Conservation (phyloP, 192 early-diverging fungal species). For the Dispira parvispora region DNA sequence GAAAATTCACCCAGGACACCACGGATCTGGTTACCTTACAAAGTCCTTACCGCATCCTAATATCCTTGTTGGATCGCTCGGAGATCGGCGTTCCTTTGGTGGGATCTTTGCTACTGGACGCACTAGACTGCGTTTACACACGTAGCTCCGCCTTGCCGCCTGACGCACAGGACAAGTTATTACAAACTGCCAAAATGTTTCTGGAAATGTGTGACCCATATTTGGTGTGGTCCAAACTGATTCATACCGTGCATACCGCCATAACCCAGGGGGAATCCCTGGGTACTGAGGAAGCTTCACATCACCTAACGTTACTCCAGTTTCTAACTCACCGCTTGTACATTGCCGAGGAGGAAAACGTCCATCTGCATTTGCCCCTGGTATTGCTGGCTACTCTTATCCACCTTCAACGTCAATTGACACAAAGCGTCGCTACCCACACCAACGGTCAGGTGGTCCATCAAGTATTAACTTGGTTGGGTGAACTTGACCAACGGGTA, state of each 20-base stretch:
- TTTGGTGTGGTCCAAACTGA: slow-evolving; percentile 62
- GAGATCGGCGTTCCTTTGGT: slow-evolving; percentile 66
- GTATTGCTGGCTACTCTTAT: slow-evolving; percentile 38
- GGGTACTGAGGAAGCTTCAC: slow-evolving; percentile 5
- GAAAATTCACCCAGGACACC: slow-evolving; percentile 21
- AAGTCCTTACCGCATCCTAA: slow-evolving; percentile 60
- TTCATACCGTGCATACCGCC: slow-evolving; percentile 29
- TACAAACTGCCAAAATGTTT: slow-evolving; percentile 77
- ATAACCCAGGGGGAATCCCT: slow-evolving; percentile 15
- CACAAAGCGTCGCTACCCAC: slow-evolving; percentile 3
- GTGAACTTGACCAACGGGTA: background rate
- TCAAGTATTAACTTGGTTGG: background rate
- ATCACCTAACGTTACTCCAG: slow-evolving; percentile 38
- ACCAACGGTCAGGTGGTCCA: background rate
- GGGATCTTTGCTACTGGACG: slow-evolving; percentile 48
- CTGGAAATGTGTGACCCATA: slow-evolving; percentile 79
- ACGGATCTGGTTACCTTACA: slow-evolving; percentile 27
- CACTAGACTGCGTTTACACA: background rate
- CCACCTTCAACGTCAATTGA: too few species aligned
- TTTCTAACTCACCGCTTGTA: slow-evolving; percentile 62
- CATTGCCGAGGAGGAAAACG: slow-evolving; percentile 65
- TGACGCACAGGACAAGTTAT: slow-evolving; percentile 26
- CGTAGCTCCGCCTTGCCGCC: background rate
- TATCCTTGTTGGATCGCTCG: slow-evolving; percentile 73
- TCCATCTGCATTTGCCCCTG: slow-evolving; percentile 67